Base-by-base conservation (phyloP, 1,284 basidiomycete species). In the Grifola frondosa region DNA sequence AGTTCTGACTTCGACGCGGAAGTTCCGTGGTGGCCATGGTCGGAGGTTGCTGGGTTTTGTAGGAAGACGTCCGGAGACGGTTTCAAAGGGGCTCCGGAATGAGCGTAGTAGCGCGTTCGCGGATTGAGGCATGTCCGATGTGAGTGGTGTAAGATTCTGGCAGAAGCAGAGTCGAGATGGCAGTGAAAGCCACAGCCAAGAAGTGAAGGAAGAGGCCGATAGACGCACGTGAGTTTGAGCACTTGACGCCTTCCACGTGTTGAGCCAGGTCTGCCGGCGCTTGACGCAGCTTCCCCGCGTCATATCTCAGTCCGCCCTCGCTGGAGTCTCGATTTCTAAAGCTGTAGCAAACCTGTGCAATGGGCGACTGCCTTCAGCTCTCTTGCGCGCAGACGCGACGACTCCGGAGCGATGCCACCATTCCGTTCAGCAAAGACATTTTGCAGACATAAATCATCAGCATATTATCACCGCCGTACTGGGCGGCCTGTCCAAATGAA, bases 11-110 rank as follows among this genome's bases (percentile, higher is more conserved):
- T 37, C 42, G 47, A 49, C 40, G 36, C 47, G 44, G 47, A 47
- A 36, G 50, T 30, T 42, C 40, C 46, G 52, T 44, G 32, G 44
- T 21, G 35, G 8, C 42, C 50, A 50, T 49, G 37, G 36, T 51
- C 44, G 47, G 38, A 33, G 38, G 26, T 34, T 48, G 39, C 35
- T 47, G 54, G 58, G 56, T 64, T 64, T 57, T 64, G 62, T 64
- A 64, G 26, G 40, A 45, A 26, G 15, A 35, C 42, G 51, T 48
- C 46, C 44, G 42, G 35, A 40, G 51, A 50, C 57, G 54, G 55
- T 28, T 46, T 31, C 29, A 42, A 28, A 43, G 38, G 40, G 45
- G 40, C 49, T 37, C 56, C 58, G 53, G 44, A 40, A 40, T 23
- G 19, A 33, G 22, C 42, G 34, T 48, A 40, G 46, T 49, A 45